Percentiles rank a stretch among this genome's conserved stretches.
Conservation (phyloP, 2,329 filamentous ascomycete genomes). For the Alternaria novae-zelandiae region DNA sequence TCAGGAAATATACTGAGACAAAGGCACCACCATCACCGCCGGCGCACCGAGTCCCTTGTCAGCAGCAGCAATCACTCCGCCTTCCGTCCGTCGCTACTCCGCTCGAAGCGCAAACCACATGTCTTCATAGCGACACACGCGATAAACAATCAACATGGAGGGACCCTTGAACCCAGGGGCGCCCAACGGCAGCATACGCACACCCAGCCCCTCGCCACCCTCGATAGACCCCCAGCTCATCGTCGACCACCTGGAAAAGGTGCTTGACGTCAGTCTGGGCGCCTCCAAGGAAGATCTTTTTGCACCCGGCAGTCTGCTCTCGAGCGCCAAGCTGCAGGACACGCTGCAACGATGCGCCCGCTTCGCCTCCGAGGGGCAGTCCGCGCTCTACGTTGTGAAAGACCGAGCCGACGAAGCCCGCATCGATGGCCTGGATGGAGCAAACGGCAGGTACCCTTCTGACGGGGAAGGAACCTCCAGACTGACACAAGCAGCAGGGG, state of each 20-base stretch:
- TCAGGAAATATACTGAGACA: slow-evolving; percentile 16
- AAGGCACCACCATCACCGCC: slow-evolving; percentile 33
- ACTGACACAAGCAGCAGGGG: slow-evolving; percentile 52
- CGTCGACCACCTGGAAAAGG: slow-evolving; percentile 56
- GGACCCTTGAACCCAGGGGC: slow-evolving; percentile 50
- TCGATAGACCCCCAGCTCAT: slow-evolving; percentile 56
- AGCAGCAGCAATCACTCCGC: slow-evolving; percentile 6
- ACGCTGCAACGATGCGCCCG: slow-evolving; percentile 86
- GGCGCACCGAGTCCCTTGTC: slow-evolving; percentile 15
- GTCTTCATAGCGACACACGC: slow-evolving; percentile 33
- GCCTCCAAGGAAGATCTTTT: slow-evolving; percentile 77
- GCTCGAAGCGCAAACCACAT: slow-evolving; percentile 39
- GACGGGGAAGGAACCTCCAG: slow-evolving; percentile 15
- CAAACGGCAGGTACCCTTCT: slow-evolving; percentile 37
- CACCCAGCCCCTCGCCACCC: slow-evolving; percentile 46
- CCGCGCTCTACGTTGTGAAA: slow-evolving; percentile 90
- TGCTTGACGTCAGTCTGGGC: slow-evolving; percentile 57
- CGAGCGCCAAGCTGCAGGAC: slow-evolving; percentile 72
- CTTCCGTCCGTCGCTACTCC: slow-evolving; percentile 10
- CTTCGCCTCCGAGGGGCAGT: slow-evolving; percentile 87
- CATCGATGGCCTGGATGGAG: slow-evolving; percentile 38
- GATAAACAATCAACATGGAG: slow-evolving; percentile 47
- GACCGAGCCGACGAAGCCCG: slow-evolving; percentile 63
- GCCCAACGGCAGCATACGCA: slow-evolving; percentile 47
- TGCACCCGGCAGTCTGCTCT: slow-evolving; percentile 80